These are phyloP conservation scores for Corrigiola litoralis DNA, from an alignment of 179 eudicot species.

Conservation along the genomic window DNA sequence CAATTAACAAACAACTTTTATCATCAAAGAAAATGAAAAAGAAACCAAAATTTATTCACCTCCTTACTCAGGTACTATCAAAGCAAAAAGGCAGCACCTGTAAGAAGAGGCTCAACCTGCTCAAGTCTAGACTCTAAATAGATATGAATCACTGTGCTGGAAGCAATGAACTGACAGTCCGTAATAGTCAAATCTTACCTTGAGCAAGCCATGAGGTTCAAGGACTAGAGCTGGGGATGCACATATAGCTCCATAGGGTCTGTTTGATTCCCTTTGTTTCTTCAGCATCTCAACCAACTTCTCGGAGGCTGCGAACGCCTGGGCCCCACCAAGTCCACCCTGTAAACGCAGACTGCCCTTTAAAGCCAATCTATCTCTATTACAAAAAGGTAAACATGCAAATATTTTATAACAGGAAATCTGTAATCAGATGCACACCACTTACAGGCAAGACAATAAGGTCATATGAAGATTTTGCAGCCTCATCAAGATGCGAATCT, in stretches of 20 bases:
- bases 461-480: slow-evolving; percentile 58
- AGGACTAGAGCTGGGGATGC: slow-evolving; percentile 95
- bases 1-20: neutral
- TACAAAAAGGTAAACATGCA: neutral
- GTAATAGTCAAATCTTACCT: slow-evolving; percentile 53
- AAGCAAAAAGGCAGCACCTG: neutral
- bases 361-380: neutral
- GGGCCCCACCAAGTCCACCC: slow-evolving; percentile 99
- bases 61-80: neutral
- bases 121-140: neutral
- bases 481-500: slow-evolving; percentile 78
- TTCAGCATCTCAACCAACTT: slow-evolving; percentile 71
- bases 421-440: neutral
- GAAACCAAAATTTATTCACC: neutral
- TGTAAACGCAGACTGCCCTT: slow-evolving; percentile 21
- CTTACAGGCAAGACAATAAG: slow-evolving; percentile 90
- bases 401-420: neutral
- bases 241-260: slow-evolving; percentile 91
- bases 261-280: slow-evolving; percentile 77
- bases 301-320: slow-evolving; percentile 73
- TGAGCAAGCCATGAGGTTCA: slow-evolving; percentile 90
- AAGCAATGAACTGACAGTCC: too few relatives aligned
- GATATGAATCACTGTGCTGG: too few relatives aligned
- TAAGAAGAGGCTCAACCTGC: too few relatives aligned
- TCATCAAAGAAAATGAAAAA: neutral